Evolutionary conservation across 306 rosid species (phyloP).

Genomic region (Trifolium fragiferum): DNA sequence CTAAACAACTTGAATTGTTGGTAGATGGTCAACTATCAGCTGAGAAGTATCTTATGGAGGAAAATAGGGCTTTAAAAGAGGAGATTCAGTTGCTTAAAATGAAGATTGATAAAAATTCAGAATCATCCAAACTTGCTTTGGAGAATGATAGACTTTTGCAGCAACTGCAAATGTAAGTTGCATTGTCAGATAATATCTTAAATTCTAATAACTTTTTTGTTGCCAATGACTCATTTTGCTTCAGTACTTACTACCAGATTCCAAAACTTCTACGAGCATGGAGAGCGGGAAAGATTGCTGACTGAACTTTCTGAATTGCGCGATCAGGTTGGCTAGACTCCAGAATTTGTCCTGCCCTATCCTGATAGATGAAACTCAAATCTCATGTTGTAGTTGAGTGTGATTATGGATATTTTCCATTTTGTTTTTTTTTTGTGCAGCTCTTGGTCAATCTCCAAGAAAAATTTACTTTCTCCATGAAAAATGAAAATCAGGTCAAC

Average conservation of each 20-base stretch:
- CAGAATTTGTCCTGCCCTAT: slow-evolving; percentile 21
- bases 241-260: slow-evolving; percentile 59
- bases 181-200: slow-evolving; percentile 34
- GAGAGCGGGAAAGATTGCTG: slow-evolving; percentile 80
- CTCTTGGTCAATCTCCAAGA: slow-evolving; percentile 60
- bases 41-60: slow-evolving; percentile 73
- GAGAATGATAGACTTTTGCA: slow-evolving; percentile 71
- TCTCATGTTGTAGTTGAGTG: slow-evolving; percentile 32
- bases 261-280: slow-evolving; percentile 69
- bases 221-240: slow-evolving; percentile 47
- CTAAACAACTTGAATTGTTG: slow-evolving; percentile 72
- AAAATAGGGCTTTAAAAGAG: slow-evolving; percentile 68
- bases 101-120: slow-evolving; percentile 59
- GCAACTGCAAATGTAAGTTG: slow-evolving; percentile 68
- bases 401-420: slow-evolving; percentile 41
- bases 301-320: slow-evolving; percentile 79
- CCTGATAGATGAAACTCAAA: slow-evolving; percentile 29
- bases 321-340: slow-evolving; percentile 62
- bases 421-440: slow-evolving; percentile 52
- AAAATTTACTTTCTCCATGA: slow-evolving; percentile 47
- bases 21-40: slow-evolving; percentile 67
- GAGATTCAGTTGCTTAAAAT: slow-evolving; percentile 71
- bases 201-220: slow-evolving; percentile 27
- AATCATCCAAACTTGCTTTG: slow-evolving; percentile 54
- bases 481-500: slow-evolving; percentile 62